These are phyloP conservation scores for Tetraselmis striata DNA, from an alignment of 139 green algal genomes.

Conservation along the genomic window DNA sequence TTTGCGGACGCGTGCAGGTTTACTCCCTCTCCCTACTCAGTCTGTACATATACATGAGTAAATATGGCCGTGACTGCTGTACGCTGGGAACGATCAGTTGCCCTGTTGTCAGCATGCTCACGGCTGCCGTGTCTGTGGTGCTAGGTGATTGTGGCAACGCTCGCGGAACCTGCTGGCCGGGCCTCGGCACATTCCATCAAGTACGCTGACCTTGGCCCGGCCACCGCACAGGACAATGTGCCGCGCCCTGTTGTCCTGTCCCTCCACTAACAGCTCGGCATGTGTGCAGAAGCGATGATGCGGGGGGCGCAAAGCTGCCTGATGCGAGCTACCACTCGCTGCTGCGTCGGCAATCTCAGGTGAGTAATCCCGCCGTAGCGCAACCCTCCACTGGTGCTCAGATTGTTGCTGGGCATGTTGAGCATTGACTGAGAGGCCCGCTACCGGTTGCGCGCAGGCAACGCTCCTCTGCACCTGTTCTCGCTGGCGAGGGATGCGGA, in stretches of 20 bases:
- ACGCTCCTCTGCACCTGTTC: background rate
- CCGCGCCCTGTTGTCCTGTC: no score
- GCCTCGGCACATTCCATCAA: background rate
- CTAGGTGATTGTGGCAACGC: background rate
- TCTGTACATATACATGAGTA: no score
- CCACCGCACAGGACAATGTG: no score
- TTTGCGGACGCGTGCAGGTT: conserved; percentile 37
- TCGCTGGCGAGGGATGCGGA: background rate
- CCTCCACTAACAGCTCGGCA: no score
- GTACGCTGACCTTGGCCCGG: background rate
- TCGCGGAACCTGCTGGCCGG: background rate
- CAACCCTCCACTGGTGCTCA: no score
- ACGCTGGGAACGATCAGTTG: no score
- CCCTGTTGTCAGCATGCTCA: no score
- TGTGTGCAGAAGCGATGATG: background rate
- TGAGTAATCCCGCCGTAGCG: no score
- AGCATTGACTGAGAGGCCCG: background rate
- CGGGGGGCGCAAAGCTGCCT: no score
- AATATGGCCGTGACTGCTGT: no score
- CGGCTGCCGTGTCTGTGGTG: background rate
- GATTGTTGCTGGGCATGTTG: background rate
- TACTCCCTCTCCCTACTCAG: background rate
- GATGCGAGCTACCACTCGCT: background rate
- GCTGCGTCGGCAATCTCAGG: background rate
- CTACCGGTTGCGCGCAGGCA: background rate